Evolutionary conservation across 2,329 filamentous ascomycete species (phyloP).

Genomic region (Pyricularia grisea): DNA sequence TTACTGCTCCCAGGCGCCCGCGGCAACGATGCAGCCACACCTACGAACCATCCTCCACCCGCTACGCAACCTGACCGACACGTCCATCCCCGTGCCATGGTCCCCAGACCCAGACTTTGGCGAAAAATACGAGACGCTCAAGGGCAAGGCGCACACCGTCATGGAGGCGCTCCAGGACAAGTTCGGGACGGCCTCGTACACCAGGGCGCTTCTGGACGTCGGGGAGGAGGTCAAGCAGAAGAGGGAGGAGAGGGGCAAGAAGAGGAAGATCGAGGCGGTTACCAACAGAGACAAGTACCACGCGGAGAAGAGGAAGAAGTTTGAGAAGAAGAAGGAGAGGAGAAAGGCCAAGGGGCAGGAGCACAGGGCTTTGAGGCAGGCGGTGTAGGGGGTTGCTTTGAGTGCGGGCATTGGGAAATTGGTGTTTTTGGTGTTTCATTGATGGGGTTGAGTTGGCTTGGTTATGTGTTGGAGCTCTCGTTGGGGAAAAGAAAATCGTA

Average conservation of each 20-base stretch:
- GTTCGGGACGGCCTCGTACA: slow-evolving; percentile 71
- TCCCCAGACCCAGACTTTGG: slow-evolving; percentile 64
- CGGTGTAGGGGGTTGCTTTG: slow-evolving; percentile 41
- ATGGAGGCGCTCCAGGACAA: slow-evolving; percentile 79
- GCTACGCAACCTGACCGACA: slow-evolving; percentile 77
- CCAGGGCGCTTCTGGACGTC: slow-evolving; percentile 63
- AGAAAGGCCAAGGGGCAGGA: slow-evolving; percentile 70
- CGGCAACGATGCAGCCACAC: slow-evolving; percentile 47
- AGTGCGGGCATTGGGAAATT: background rate
- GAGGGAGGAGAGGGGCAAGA: slow-evolving; percentile 65
- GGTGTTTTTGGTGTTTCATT: background rate
- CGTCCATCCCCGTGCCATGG: slow-evolving; percentile 61
- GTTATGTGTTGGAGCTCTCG: background rate
- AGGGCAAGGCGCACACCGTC: slow-evolving; percentile 63
- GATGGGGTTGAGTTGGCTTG: background rate
- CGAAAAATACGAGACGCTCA: slow-evolving; percentile 59
- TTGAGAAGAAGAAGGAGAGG: slow-evolving; percentile 74
- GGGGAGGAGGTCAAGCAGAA: slow-evolving; percentile 62
- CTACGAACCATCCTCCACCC: slow-evolving; percentile 50
- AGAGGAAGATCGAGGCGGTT: slow-evolving; percentile 85
- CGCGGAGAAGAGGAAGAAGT: slow-evolving; percentile 70
- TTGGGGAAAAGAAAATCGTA: background rate
- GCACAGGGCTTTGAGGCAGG: slow-evolving; percentile 61
- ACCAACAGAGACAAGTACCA: slow-evolving; percentile 70
- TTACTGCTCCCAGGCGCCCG: slow-evolving; percentile 52